Evolutionary conservation across 768 basidiomycete genomes (phyloP).

Genomic region (Leccinum disarticulatum): DNA sequence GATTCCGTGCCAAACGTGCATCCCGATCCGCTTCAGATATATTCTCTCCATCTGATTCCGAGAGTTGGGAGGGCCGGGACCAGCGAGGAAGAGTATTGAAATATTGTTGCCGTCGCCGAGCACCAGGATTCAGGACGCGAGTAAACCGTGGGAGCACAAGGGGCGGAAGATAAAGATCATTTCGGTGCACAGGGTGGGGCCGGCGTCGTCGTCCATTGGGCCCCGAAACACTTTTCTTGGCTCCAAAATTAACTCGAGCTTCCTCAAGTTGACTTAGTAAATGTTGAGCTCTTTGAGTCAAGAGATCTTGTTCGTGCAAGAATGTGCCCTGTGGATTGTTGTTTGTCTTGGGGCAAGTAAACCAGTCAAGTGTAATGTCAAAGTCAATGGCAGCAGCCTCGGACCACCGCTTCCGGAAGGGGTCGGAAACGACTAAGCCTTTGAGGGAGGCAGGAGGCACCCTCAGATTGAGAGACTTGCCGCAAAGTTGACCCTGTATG

Average conservation of each 20-base stretch:
- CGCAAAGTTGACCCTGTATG: conserved; percentile 64
- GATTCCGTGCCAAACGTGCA: conserved; percentile 68
- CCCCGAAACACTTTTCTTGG: not conserved
- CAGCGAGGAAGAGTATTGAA: conserved; percentile 14
- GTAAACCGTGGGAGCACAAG: conserved; percentile 32
- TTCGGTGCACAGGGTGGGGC: conserved; percentile 36
- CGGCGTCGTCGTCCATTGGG: conserved; percentile 6
- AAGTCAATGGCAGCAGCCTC: conserved; percentile 56
- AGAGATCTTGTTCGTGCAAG: conserved; percentile 64
- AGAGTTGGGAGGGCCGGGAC: conserved; percentile 34
- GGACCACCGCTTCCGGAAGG: conserved; percentile 54
- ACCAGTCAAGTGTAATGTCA: conserved; percentile 67
- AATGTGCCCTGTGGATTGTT: conserved; percentile 63
- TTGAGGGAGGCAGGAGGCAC: conserved; percentile 52
- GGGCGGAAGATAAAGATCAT: conserved; percentile 51
- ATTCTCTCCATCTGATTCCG: conserved; percentile 65
- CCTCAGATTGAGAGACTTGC: conserved; percentile 59
- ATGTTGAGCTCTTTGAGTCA: conserved; percentile 60
- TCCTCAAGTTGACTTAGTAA: conserved; percentile 43
- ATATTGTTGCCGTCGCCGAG: conserved; percentile 10
- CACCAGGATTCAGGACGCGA: conserved; percentile 1
- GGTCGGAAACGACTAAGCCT: conserved; percentile 45
- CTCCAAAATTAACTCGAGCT: conserved; percentile 11
- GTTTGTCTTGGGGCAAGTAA: conserved; percentile 56
- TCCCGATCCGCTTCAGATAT: conserved; percentile 69